These are phyloP conservation scores for Exophiala viscosa DNA, from an alignment of 2,329 filamentous ascomycete genomes.

Conservation along the genomic window DNA sequence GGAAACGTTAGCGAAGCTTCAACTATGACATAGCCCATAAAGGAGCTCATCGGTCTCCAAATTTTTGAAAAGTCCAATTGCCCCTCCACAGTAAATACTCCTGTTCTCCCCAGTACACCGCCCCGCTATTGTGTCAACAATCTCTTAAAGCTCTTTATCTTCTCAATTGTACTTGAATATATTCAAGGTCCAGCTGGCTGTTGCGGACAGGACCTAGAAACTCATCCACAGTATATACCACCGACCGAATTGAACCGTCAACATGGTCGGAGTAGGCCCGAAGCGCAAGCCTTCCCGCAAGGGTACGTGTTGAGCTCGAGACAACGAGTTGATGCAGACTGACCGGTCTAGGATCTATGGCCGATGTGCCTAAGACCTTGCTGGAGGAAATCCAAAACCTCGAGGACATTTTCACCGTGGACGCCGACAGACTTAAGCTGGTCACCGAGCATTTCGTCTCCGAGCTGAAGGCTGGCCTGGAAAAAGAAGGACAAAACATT, in stretches of 20 bases:
- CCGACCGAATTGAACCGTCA: constrained; percentile 29
- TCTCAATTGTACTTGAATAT: background rate
- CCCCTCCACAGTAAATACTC: background rate
- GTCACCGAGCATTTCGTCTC: constrained; percentile 86
- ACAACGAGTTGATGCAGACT: background rate
- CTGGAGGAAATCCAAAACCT: constrained; percentile 75
- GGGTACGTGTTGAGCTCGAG: constrained; percentile 54
- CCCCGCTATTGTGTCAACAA: constrained; percentile 15
- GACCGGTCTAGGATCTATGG: constrained; percentile 68
- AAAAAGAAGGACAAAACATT: constrained; percentile 88
- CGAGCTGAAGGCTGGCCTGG: constrained; percentile 83
- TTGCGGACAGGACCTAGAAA: background rate
- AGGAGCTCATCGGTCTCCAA: no score
- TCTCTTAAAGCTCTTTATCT: background rate
- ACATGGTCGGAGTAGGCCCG: constrained; percentile 63
- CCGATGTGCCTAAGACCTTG: constrained; percentile 83
- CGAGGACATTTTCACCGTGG: constrained; percentile 79
- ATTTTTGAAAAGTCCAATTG: no score
- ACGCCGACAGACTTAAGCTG: constrained; percentile 74
- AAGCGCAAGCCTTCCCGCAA: constrained; percentile 66
- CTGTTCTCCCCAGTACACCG: background rate
- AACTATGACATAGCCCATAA: no score
- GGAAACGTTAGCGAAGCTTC: no score
- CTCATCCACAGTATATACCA: background rate
- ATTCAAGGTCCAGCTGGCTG: background rate